A percentile compares a stretch with the other conserved stretches of the same genome.
Conservation (phyloP, 2,329 filamentous ascomycete genomes). For the Aspergillus sojae region DNA sequence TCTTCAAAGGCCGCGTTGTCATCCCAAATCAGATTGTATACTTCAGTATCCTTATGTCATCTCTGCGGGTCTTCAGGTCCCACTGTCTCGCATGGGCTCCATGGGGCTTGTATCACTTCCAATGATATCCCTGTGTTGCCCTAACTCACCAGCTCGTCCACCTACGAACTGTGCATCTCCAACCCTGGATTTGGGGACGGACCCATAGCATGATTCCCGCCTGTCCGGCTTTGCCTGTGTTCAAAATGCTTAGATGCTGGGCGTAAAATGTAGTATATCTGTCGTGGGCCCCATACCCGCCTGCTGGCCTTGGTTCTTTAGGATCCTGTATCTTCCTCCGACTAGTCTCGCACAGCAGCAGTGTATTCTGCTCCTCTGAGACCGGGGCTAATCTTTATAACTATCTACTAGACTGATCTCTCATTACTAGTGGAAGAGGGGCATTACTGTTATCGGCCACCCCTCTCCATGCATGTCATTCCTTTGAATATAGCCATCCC, state of each 20-base stretch:
- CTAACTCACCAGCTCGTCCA: conserved; percentile 5
- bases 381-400: background rate
- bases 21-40: conserved; percentile 14
- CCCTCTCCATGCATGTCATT: conserved; percentile 7
- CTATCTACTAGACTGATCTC: background rate
- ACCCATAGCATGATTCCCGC: background rate
- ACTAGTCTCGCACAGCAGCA: background rate
- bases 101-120: background rate
- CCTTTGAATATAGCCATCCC: conserved; percentile 1
- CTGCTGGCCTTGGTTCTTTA: conserved; percentile 4
- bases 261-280: conserved; percentile 8
- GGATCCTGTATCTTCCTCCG: conserved; percentile 19
- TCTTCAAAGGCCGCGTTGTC: conserved; percentile 7
- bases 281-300: background rate
- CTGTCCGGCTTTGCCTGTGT: background rate
- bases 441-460: background rate
- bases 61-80: conserved; percentile 5
- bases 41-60: conserved; percentile 11
- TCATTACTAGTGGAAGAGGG: background rate
- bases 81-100: conserved; percentile 7
- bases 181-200: background rate
- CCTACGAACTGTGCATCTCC: background rate
- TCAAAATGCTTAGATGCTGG: background rate
- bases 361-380: background rate
- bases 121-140: background rate